phyloP scores from a whole-genome alignment of 2,329 filamentous ascomycete species.

The Metarhizium guizhouense region DNA sequence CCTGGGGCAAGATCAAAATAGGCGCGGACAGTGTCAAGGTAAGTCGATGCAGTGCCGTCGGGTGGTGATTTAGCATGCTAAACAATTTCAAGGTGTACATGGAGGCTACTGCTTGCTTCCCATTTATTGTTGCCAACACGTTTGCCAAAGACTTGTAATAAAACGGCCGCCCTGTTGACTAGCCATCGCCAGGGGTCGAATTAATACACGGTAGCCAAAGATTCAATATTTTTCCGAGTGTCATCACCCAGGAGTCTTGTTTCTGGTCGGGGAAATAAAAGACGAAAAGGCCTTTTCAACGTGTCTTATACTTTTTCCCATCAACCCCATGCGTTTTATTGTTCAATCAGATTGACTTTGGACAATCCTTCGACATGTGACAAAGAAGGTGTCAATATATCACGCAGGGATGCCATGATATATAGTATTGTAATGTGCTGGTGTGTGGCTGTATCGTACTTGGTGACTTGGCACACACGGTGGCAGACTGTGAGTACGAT shows the following conservation, averaged over 20 bases:
- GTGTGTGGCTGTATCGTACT: background rate
- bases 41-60: constrained; percentile 13
- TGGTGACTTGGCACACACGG: background rate
- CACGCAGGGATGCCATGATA: too few relatives aligned
- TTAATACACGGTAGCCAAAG: background rate
- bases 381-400: background rate
- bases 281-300: too few relatives aligned
- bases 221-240: background rate
- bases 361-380: background rate
- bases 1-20: constrained; percentile 96
- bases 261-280: too few relatives aligned
- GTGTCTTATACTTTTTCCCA: too few relatives aligned
- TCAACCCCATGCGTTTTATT: too few relatives aligned
- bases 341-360: too few relatives aligned
- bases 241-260: background rate
- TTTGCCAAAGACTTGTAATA: constrained; percentile 45
- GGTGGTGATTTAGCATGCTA: background rate
- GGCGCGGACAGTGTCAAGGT: constrained; percentile 87
- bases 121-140: constrained; percentile 57
- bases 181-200: background rate
- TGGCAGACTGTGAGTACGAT: background rate
- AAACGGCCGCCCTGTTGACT: background rate
- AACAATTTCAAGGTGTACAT: constrained; percentile 44
- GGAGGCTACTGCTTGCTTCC: constrained; percentile 57
- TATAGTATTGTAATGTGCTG: too few relatives aligned